Percentiles rank a stretch among this genome's conserved stretches.
phyloP scores from a whole-genome alignment of 73 alveolate species.

The Effrenium voratum region DNA sequence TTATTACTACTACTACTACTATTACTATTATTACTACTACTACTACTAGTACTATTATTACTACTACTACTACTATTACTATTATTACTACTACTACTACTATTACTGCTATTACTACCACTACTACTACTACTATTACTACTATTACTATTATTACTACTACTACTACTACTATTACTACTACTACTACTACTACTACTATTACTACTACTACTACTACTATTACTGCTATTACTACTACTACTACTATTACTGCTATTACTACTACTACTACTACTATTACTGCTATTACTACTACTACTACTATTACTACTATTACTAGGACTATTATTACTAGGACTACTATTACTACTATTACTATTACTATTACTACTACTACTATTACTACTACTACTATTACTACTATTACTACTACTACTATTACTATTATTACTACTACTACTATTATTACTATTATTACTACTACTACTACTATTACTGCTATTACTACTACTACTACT shows the following conservation, averaged over 20 bases:
- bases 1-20: too few relatives aligned
- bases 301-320: background rate
- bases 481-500: background rate
- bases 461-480: background rate
- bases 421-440: too few relatives aligned
- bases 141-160: too few relatives aligned
- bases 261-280: background rate
- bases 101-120: too few relatives aligned
- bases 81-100: too few relatives aligned
- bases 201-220: too few relatives aligned
- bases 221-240: background rate
- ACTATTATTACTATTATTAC: background rate
- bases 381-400: background rate
- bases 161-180: too few relatives aligned
- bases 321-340: background rate
- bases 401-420: background rate
- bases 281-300: background rate
- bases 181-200: too few relatives aligned
- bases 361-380: background rate
- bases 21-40: too few relatives aligned
- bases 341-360: background rate
- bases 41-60: too few relatives aligned
- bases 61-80: too few relatives aligned
- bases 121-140: too few relatives aligned
- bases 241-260: background rate